Evolutionary conservation across 331 rosid genomes (phyloP), one percentile per base, ranked within the genome.

Genomic region (Rosa hybrid): DNA sequence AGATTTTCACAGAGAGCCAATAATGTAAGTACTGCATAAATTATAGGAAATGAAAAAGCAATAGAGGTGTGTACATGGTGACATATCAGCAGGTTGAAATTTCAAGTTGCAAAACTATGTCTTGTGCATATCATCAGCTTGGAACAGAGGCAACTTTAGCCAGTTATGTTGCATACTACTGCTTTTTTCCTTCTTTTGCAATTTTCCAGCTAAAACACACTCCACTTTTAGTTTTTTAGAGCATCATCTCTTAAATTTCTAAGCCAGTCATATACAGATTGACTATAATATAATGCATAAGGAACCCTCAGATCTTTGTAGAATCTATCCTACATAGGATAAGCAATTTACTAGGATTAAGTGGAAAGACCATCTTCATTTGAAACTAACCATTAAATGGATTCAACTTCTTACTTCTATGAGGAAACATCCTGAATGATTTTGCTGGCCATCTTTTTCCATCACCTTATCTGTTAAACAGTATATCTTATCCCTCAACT

Each of bases 241-340:
- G 83, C 97, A 78, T 92, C 91, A 18, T 85, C 93, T 83, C 86
- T 85, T 7, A 91, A 89, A 87, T 91, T 82, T 81, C 18, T 78
- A 65, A 94, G 92, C 98, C 97, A 94, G 81, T 88, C 93, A 44
- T 90, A 70, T 74, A 91, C 85, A 60, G 98, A 97, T 83, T 82
- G 85, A 39, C 94, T 87, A 71, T 92, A 91, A 84, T 92, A 92
- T 75, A 82, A 76, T 23, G 94, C 94, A 64, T 90, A 87, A 11
- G 91, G 91, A 81, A 87, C 92, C 86, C 98, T 94, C 97, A 87
- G 76, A 89, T 94, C 97, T 46, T 87, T 90, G 84, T 2, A 34
- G 38, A 34, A 34, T 34, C 38, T 34, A 3, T 34, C 38, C 38
- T 34, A 34, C 38, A 34, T 34, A 34, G 38, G 38, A 34, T 34